Conservation (phyloP, 192 early-diverging fungal genomes). For the Coemansia sp. region DNA sequence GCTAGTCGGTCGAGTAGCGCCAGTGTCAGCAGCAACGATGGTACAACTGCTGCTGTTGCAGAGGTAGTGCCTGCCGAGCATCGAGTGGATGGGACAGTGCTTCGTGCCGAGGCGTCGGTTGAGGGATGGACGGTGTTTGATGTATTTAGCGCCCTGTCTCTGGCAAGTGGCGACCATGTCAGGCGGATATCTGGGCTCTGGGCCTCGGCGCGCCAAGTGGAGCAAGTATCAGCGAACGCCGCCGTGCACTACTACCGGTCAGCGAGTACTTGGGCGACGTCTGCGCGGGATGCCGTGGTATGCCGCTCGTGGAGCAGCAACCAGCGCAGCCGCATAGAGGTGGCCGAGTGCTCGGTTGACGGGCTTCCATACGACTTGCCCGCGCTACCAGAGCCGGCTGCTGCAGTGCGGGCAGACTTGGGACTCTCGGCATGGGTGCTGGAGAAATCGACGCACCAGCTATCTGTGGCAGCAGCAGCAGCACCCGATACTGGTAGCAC, state of each 20-base stretch:
- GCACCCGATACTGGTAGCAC: background rate
- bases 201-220: slow-evolving; percentile 10
- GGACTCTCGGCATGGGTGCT: slow-evolving; percentile 43
- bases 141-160: slow-evolving; percentile 24
- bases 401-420: slow-evolving; percentile 28
- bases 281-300: slow-evolving; percentile 38
- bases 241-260: slow-evolving; percentile 9
- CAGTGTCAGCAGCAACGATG: background rate
- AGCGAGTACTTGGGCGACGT: slow-evolving; percentile 31
- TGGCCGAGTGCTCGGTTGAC: slow-evolving; percentile 41
- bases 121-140: slow-evolving; percentile 52
- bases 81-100: slow-evolving; percentile 3
- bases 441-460: slow-evolving; percentile 16
- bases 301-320: slow-evolving; percentile 31
- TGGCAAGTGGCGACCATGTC: background rate
- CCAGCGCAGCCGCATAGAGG: slow-evolving; percentile 39
- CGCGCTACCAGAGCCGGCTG: background rate
- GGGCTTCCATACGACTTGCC: slow-evolving; percentile 1
- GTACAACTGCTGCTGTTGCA: background rate
- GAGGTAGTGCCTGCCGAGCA: background rate
- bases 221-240: slow-evolving; percentile 8
- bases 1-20: slow-evolving; percentile 1
- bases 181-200: slow-evolving; percentile 25
- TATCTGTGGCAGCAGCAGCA: background rate
- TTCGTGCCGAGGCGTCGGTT: slow-evolving; percentile 33